Base-by-base conservation (phyloP, 495 filamentous ascomycete species). In the Chaetomium tenue region DNA sequence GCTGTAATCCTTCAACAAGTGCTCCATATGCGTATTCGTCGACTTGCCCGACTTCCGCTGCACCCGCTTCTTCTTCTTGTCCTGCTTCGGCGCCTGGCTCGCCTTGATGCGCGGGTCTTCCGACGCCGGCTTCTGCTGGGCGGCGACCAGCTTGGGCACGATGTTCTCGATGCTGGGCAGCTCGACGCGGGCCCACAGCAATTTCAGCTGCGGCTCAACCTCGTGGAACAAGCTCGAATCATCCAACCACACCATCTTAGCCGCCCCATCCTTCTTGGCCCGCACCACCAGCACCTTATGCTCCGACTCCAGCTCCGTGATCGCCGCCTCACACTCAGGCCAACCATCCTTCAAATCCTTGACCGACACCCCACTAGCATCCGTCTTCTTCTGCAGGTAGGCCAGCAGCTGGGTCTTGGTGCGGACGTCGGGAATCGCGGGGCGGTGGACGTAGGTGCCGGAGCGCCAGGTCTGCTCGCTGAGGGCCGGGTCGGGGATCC, bases 271-370 rank as follows among this genome's bases (percentile, higher is more conserved):
- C 77, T 98, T 98, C 80, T 95, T 96, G 61, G 92, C 93, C 46
- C 92, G 84, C 30, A 89, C 89, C 18, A 96, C 89, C 22, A 97
- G 79, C 15, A 98, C 79, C 76, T 89, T 88, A 60, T 91, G 88
- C 68, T 89, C 85, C 22, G 75, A 75, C 80, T 98, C 94, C 61
- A 98, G 78, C 67, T 86, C 81, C 63, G 86, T 83, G 76, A 98
- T 90, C 2, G 89, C 83, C 18, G 87, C 83, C 51, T 91, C 85
- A 65, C 90, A 92, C 64, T 88, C 88, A 7, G 87, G 85, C 94
- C 94, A 98, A 30, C 95, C 95, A 71, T 98, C 94, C 73, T 93
- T 93, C 30, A 98, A 82, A 63, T 96, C 91, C 71, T 89, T 91
- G 55, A 97, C 91, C 52, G 77, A 80, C 58, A 97, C 85, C 2